Base-by-base conservation (phyloP, 345 rosid species). In the Acer campestre region DNA sequence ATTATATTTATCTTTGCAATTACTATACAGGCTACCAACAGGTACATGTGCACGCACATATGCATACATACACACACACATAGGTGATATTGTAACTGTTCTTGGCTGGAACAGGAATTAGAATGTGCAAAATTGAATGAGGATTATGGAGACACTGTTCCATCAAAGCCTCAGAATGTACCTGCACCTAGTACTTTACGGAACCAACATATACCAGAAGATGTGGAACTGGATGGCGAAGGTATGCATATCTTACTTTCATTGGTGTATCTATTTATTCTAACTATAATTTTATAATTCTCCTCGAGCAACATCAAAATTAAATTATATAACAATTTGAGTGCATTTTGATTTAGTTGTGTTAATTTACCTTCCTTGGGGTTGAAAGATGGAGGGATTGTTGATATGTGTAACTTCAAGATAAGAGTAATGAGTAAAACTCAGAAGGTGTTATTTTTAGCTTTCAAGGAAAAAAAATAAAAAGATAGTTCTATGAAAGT, bases 91-190 rank as follows among this genome's bases (percentile, higher is more conserved):
- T 69, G 46, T 59, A 6, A 73, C 77, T 76, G 18, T 69, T 77
- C 51, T 76, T 56, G 56, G 72, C 66, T 78, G 85, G 71, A 80
- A 81, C 88, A 92, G 99, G 83, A 89, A 84, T 76, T 84, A 27
- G 85, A 48, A 76, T 88, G 76, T 76, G 86, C 83, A 78, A 81
- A 87, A 65, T 77, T 85, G 78, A 87, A 90, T 78, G 94, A 91
- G 13, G 91, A 86, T 27, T 82, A 86, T 76, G 97, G 97, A 71
- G 87, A 88, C 84, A 92, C 98, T 59, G 90, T 94, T 82, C 97
- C 92, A 58, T 81, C 97, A 65, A 90, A 77, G 84, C 90, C 89
- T 78, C 90, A 72, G 42, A 77, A 80, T 80, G 81, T 64, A 73
- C 79, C 80, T 84, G 77, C 77, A 63, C 65, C 84, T 81, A 77